Evolutionary conservation across 768 basidiomycete species (phyloP), one percentile per base, ranked within the genome.

Genomic region (Rhodotorula toruloides): DNA sequence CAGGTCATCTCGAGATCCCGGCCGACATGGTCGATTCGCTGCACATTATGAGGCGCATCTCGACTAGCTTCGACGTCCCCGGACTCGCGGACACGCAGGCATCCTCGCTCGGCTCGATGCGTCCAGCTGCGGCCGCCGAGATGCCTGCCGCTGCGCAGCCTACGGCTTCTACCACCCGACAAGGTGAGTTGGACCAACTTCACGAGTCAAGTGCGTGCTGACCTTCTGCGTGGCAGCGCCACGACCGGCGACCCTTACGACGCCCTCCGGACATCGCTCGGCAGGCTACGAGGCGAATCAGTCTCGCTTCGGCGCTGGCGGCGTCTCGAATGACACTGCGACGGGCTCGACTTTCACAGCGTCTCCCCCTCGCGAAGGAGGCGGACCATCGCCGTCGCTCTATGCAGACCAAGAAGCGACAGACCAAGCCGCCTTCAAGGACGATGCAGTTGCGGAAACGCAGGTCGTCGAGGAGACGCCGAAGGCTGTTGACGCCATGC

Each of bases 391-490:
- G 3, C 34, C 48, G 1, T 57, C 63, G 0, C 61, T 68, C 4
- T 31, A 46, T 27, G 60, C 32, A 5, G 21, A 21, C 21, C 25
- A 40, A 48, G 13, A 7, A 12, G 36, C 21, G 4, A 25, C n/a
- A 37, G 25, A n/a, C n/a, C n/a, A n/a, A n/a, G n/a, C n/a, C n/a
- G n/a, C n/a, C n/a, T n/a, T n/a, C n/a, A n/a, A n/a, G n/a, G n/a
- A n/a, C n/a, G n/a, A n/a, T n/a, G n/a, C n/a, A n/a, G n/a, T n/a
- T n/a, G n/a, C n/a, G n/a, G 34, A 34, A n/a, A 59, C 22, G n/a
- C 37, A 53, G 43, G 37, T 32, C 16, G 43, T 68, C 40, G 40
- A 68, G 40, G 67, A 68, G 53, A 68, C 67, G 6, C 67, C 67
- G 10, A 27, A 32, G 13, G 48, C 56, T 37, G 47, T 63, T 3